phyloP scores from a whole-genome alignment of 306 rosid genomes.

The Cajanus cajan region DNA sequence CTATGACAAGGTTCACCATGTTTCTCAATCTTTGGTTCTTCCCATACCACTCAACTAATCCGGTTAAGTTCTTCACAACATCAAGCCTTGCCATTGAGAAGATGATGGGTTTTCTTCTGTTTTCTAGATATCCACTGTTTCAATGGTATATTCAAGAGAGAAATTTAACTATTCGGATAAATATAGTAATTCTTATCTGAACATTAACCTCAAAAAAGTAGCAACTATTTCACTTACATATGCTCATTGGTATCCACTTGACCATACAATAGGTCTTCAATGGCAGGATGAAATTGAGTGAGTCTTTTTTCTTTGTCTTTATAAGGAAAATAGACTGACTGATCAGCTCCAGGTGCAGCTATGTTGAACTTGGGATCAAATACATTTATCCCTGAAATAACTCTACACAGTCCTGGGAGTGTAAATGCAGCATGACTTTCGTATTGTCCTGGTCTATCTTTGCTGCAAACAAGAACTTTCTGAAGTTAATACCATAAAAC shows the following conservation, averaged over 20 bases:
- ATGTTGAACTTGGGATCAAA: conserved; percentile 93
- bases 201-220: background rate
- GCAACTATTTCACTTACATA: conserved; percentile 45
- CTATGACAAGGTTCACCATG: conserved; percentile 85
- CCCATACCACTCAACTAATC: conserved; percentile 84
- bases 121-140: conserved; percentile 71
- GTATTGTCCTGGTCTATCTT: conserved; percentile 80
- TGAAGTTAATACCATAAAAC: conserved; percentile 11
- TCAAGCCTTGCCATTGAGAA: conserved; percentile 95
- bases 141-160: background rate
- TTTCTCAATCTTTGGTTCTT: conserved; percentile 65
- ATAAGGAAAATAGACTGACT: conserved; percentile 76
- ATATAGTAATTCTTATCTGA: background rate
- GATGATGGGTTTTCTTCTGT: conserved; percentile 69
- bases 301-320: conserved; percentile 56
- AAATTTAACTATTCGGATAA: background rate
- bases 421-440: conserved; percentile 84
- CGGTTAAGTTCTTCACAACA: conserved; percentile 81
- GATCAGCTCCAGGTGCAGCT: conserved; percentile 94
- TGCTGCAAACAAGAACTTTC: conserved; percentile 56
- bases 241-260: conserved; percentile 67
- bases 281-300: conserved; percentile 52
- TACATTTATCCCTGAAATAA: conserved; percentile 84
- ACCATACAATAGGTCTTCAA: conserved; percentile 67
- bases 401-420: conserved; percentile 87